Conservation (phyloP, 2,329 filamentous ascomycete species). For the Fusarium sp. region DNA sequence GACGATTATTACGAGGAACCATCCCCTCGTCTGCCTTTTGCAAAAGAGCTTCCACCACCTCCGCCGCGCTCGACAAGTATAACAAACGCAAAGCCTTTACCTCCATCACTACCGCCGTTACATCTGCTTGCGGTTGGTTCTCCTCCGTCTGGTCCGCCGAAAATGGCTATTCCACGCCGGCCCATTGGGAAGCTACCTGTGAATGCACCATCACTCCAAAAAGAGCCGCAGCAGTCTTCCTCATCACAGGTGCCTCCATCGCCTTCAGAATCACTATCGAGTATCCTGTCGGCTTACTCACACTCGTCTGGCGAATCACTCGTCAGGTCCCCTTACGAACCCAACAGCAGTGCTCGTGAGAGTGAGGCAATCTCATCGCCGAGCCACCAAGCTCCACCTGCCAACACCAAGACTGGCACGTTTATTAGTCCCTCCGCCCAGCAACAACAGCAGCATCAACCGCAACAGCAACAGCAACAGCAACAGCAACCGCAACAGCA, state of each 20-base stretch:
- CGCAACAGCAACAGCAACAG: constrained; percentile 33
- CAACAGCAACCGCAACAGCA: constrained; percentile 34
- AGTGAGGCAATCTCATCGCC: constrained; percentile 39
- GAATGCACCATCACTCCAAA: constrained; percentile 25
- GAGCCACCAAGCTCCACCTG: constrained; percentile 41
- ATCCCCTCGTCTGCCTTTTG: constrained; percentile 32
- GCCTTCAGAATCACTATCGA: constrained; percentile 63
- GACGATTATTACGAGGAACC: constrained; percentile 33
- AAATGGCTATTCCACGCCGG: constrained; percentile 42
- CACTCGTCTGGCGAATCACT: constrained; percentile 58
- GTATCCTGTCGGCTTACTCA: constrained; percentile 67
- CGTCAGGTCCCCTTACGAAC: constrained; percentile 55
- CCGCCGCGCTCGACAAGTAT: constrained; percentile 42
- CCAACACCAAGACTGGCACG: constrained; percentile 35
- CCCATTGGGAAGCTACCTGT: constrained; percentile 39
- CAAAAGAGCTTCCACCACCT: constrained; percentile 41
- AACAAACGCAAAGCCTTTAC: constrained; percentile 38
- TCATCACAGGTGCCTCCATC: constrained; percentile 47
- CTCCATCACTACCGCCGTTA: constrained; percentile 41
- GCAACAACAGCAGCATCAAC: constrained; percentile 32
- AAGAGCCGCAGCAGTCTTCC: constrained; percentile 26
- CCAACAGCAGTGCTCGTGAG: constrained; percentile 33
- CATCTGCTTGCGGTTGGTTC: constrained; percentile 37
- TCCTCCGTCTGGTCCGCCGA: constrained; percentile 36
- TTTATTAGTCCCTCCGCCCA: constrained; percentile 34